These are phyloP conservation scores for Linum lewisii DNA, from an alignment of 345 rosid genomes.

Conservation along the genomic window DNA sequence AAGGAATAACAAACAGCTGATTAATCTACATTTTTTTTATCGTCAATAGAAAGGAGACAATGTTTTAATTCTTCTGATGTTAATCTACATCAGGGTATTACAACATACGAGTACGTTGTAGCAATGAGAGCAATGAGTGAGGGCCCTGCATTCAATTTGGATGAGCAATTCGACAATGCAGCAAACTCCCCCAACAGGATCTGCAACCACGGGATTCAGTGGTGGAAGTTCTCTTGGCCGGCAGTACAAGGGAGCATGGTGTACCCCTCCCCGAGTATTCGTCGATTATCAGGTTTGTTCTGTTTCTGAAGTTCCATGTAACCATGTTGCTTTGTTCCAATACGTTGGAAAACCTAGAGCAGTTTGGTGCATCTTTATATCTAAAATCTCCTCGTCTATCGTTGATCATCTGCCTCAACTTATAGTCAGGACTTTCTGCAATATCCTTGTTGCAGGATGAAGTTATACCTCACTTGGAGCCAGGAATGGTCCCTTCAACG, in stretches of 20 bases:
- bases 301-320: conserved; percentile 1
- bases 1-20: no score
- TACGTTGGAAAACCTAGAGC: no score
- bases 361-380: no score
- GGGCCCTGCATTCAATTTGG: conserved; percentile 62
- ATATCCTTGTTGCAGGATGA: conserved; percentile 54
- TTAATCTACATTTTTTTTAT: no score
- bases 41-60: no score
- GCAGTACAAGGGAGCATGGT: conserved; percentile 86
- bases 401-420: no score
- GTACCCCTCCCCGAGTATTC: conserved; percentile 92
- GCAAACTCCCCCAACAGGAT: conserved; percentile 74
- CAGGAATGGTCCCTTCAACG: conserved; percentile 93
- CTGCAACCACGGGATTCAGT: conserved; percentile 81
- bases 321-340: background rate
- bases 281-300: conserved; percentile 80
- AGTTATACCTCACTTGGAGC: conserved; percentile 91
- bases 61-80: no score
- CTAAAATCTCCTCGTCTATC: no score
- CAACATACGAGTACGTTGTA: conserved; percentile 84
- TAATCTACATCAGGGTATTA: conserved; percentile 48
- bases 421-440: background rate
- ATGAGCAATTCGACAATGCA: conserved; percentile 56
- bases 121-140: conserved; percentile 95
- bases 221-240: conserved; percentile 84